Evolutionary conservation across 2,329 filamentous ascomycete species (phyloP), one percentile per base, ranked within the genome.

Genomic region (Chaetomiaceae sp.): DNA sequence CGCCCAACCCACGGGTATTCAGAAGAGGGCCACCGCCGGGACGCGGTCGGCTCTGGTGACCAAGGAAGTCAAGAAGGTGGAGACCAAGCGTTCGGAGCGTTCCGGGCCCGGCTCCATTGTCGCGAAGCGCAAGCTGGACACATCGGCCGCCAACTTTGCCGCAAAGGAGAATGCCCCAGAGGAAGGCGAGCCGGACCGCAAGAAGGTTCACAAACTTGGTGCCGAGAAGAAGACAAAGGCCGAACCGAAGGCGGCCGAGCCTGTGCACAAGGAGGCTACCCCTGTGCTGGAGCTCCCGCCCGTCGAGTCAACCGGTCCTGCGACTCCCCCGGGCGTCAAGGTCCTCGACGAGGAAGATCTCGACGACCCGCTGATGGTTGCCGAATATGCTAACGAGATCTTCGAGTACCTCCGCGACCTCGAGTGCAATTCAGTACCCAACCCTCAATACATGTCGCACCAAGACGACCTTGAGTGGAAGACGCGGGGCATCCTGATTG

Each of bases 381-480:
- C 93, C 42, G 93, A 97, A 66, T 98, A 98, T 61, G 90, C 95
- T 40, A 84, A 84, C 50, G 93, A 98, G 63, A 97, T 98, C 62
- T 97, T 97, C 63, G 89, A 96, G 57, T 97, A 98, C 68, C 78
- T 97, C 55, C 84, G 82, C 60, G 83, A 94, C 58, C 79, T 97
- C 19, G 93, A 98, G 70, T 73, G 70, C 75, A 65, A 88, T 74
- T 67, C 81, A 0, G 67, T 90, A 62, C 89, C 91, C 57, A 96
- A 97, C 69, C 84, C 89, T 15, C 73, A 93, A 53, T 98, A 98
- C 73, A 98, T 98, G 83, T 79, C 86, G 41, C 87, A 91, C 68
- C 93, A 98, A 65, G 86, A 87, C 54, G 89, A 96, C 58, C 76
- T 98, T 11, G 91, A 96, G 67, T 98, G 93, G 93, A 95, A 95